Evolutionary conservation across 2,329 filamentous ascomycete species (phyloP), one percentile per base, ranked within the genome.

Genomic region (Metarhizium robertsii): DNA sequence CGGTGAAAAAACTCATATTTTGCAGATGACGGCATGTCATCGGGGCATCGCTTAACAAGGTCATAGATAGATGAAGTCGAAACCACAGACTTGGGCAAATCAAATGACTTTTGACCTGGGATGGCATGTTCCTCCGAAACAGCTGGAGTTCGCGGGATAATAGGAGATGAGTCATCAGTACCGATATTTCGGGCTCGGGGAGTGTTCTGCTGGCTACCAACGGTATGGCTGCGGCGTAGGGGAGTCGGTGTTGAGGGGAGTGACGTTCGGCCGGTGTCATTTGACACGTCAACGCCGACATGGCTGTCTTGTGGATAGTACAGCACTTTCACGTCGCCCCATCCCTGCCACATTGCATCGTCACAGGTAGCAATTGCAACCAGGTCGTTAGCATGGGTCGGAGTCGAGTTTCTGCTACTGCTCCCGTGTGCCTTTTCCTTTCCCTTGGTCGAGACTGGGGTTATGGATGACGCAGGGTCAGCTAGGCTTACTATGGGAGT

Each of bases 1-100:
- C 90, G 87, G 62, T 92, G 86, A 47, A 99, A 82, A 40, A 92
- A 78, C 61, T 97, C 94, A 65, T 95, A 97, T 61, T 85, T 86
- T 13, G 84, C 79, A 50, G 87, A 79, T 40, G 83, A 73, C 0
- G 92, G 89, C 63, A 97, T 73, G 58, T 88, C 84, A 4, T 77
- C 68, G 1, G 86, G 76, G 50, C 77, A 76, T 42, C 75, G 75
- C 4, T 74, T 73, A 51, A 87, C 68, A 38, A 88, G 73, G 6
- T 84, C 75, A 61, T 82, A 79, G 42, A 85, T 74, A 6, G 79
- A 72, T 4, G 72, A 74, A 5, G 79, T 75, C 48, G 71, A 67
- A 18, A 88, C 74, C 11, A 75, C 70, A 11, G 76, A 74, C 60
- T 80, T 75, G 10, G 87, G 77, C 53, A 95, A 69, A 61, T 92